These are phyloP conservation scores for Fusarium heterosporum DNA, from an alignment of 2,329 filamentous ascomycete genomes.

Conservation along the genomic window DNA sequence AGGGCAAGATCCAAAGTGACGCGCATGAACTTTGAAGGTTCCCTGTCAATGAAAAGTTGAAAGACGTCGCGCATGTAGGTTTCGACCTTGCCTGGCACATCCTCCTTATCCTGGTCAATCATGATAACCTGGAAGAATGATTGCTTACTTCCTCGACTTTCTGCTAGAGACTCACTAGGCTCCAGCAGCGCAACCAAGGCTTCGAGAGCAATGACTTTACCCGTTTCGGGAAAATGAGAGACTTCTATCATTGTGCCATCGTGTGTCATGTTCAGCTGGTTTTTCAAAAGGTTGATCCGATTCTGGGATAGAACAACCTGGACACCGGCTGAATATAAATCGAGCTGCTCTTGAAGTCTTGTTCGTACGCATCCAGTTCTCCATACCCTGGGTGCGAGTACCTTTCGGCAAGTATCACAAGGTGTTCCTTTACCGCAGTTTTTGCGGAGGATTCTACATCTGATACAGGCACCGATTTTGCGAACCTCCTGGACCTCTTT, in stretches of 20 bases:
- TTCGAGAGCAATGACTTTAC: conserved; percentile 57
- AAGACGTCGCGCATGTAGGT: conserved; percentile 70
- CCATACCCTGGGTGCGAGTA: conserved; percentile 74
- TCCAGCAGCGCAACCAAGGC: conserved; percentile 51
- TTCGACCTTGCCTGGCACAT: conserved; percentile 69
- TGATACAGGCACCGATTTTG: conserved; percentile 73
- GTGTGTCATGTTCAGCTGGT: conserved; percentile 61
- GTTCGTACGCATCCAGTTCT: conserved; percentile 72
- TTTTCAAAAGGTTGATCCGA: conserved; percentile 67
- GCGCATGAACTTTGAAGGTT: conserved; percentile 70
- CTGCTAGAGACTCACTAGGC: conserved; percentile 53
- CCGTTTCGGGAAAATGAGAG: conserved; percentile 68
- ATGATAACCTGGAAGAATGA: conserved; percentile 60
- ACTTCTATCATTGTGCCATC: conserved; percentile 65
- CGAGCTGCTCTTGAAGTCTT: conserved; percentile 70
- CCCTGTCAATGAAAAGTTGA: conserved; percentile 67
- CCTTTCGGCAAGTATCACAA: conserved; percentile 72
- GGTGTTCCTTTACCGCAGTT: conserved; percentile 73
- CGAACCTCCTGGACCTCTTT: conserved; percentile 75
- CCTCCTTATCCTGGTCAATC: conserved; percentile 71
- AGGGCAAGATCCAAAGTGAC: conserved; percentile 67
- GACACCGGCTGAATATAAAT: conserved; percentile 72
- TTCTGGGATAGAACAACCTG: conserved; percentile 72
- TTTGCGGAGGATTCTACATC: conserved; percentile 74
- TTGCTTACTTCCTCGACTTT: conserved; percentile 51